phyloP scores from a whole-genome alignment of 208 protist species.

The Acanthamoeba castellanii region DNA sequence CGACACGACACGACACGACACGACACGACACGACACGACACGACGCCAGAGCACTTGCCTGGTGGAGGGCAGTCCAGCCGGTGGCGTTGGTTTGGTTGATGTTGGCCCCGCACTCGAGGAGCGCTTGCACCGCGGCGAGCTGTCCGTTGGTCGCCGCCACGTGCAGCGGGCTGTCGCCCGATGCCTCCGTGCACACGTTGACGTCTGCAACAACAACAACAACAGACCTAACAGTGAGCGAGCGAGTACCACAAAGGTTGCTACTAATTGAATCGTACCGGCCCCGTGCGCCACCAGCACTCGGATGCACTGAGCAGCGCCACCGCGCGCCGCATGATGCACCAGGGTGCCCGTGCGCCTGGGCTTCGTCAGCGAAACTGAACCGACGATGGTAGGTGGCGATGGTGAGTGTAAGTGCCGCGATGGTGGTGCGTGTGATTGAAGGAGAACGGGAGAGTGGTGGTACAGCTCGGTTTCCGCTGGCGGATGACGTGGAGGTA shows the following conservation, averaged over 20 bases:
- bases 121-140: not conserved
- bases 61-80: conserved; percentile 38
- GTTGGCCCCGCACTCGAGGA: conserved; percentile 39
- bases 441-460: not conserved
- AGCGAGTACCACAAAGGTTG: not conserved
- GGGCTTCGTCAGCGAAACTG: not conserved
- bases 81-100: conserved; percentile 24
- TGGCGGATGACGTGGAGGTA: not conserved
- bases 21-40: not conserved
- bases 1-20: not conserved
- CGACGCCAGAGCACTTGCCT: not conserved
- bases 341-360: conserved; percentile 27
- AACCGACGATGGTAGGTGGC: not conserved
- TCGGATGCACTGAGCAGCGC: conserved; percentile 21
- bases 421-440: too few species aligned
- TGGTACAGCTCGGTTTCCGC: not conserved
- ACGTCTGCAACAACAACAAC: not conserved
- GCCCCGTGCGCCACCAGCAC: conserved; percentile 38
- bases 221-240: not conserved
- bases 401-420: not conserved
- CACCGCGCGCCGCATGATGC: not conserved
- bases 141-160: conserved; percentile 32
- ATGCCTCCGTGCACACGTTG: not conserved
- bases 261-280: not conserved
- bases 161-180: conserved; percentile 16